phyloP scores from a whole-genome alignment of 495 filamentous ascomycete species.

The Rusavskia elegans region DNA sequence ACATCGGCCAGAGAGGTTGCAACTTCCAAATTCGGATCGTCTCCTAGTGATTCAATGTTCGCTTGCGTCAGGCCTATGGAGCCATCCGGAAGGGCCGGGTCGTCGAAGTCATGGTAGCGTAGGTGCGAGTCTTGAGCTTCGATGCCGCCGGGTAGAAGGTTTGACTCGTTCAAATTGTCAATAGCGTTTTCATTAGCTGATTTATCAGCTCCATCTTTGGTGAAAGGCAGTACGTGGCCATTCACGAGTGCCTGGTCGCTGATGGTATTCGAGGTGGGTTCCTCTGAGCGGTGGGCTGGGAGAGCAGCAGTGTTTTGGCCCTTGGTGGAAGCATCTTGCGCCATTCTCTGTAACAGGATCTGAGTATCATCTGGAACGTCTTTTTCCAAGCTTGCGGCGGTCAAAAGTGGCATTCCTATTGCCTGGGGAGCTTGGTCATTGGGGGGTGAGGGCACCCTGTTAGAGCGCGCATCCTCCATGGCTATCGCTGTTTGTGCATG shows the following conservation, averaged over 20 bases:
- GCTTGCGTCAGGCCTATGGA: constrained; percentile 7
- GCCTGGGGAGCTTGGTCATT: no score
- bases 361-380: background rate
- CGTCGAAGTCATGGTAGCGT: background rate
- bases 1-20: constrained; percentile 25
- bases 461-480: background rate
- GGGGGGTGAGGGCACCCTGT: no score
- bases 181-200: background rate
- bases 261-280: background rate
- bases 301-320: background rate
- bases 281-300: background rate
- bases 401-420: no score
- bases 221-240: background rate
- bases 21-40: background rate
- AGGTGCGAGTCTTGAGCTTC: background rate
- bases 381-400: background rate
- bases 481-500: background rate
- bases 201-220: background rate
- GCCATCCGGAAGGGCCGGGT: constrained; percentile 4
- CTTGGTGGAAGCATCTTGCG: background rate
- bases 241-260: background rate
- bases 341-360: background rate
- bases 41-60: background rate
- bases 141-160: background rate
- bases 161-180: background rate